Conservation (phyloP, 2,329 filamentous ascomycete genomes). For the Aspergillus puulaauensis region DNA sequence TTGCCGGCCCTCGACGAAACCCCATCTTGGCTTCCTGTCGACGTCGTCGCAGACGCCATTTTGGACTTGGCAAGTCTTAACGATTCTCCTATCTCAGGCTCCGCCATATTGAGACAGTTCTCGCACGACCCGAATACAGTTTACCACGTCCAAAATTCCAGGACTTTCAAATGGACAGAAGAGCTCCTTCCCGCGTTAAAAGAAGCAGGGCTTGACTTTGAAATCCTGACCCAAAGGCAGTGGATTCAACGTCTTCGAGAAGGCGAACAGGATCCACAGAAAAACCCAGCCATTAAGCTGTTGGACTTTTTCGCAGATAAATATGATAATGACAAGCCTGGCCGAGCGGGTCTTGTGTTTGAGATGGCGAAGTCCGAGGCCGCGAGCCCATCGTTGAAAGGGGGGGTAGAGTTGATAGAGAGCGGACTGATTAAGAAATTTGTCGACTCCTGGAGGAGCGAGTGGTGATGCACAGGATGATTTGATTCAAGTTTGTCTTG, state of each 20-base stretch:
- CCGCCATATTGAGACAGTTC: neutral
- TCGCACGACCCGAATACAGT: neutral
- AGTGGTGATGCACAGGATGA: neutral
- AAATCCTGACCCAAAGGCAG: constrained; percentile 29
- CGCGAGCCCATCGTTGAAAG: constrained; percentile 2
- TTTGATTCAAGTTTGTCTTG: neutral
- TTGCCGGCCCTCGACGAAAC: constrained; percentile 15
- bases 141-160: constrained; percentile 15
- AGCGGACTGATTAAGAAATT: constrained; percentile 11
- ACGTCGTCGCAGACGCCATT: constrained; percentile 10
- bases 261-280: constrained; percentile 49
- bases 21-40: constrained; percentile 14
- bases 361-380: constrained; percentile 3
- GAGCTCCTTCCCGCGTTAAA: constrained; percentile 35
- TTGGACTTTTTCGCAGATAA: constrained; percentile 55
- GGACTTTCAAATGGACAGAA: constrained; percentile 35
- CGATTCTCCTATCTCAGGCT: neutral
- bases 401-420: constrained; percentile 9
- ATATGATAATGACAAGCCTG: constrained; percentile 35
- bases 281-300: constrained; percentile 55
- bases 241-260: constrained; percentile 38
- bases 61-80: constrained; percentile 5
- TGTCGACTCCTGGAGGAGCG: constrained; percentile 2
- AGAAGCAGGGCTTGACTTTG: constrained; percentile 30
- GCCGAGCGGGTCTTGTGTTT: neutral